Evolutionary conservation across 352 stramenopile genomes (phyloP), one percentile per base, ranked within the genome.

Genomic region (Globisporangium cylindrosporum): DNA sequence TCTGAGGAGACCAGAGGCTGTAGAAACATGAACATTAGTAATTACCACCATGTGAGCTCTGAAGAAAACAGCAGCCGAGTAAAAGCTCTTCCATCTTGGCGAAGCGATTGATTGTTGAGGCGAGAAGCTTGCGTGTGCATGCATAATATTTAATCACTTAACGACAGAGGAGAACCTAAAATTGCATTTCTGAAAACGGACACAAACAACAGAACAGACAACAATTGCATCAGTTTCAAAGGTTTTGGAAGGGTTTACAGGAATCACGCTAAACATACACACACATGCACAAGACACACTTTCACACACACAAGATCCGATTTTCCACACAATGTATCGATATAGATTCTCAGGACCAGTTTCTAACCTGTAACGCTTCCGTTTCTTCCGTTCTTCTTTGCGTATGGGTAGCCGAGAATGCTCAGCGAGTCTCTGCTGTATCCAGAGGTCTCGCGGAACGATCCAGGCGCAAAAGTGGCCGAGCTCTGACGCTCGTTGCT

Each of bases 351-450:
- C 43, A 71, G 25, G 25, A 22, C 2, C 18, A 22, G 27, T 56
- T 49, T 61, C 74, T 59, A 69, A 81, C 75, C 75, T 64, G 75
- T 81, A 22, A 77, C 69, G 80, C 82, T 88, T 77, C 73, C 72
- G 72, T 85, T 76, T 66, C 84, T 80, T 68, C 69, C 71, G 72
- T 78, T 91, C 68, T 91, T 90, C 77, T 90, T 91, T 49, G 82
- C 83, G 71, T 92, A 90, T 57, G 86, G 86, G 72, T 95, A 95
- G 66, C 81, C 85, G 66, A 95, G 81, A 72, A 95, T 85, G 73
- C 76, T 92, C 66, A 92, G 72, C 34, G 86, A 93, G 32, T 92
- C 84, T 51, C 81, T 78, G 66, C 82, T 91, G 73, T 93, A 93
- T 55, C 87, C 84, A 20, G 72, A 68, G 64, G 72, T 84, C 59